Percentiles rank a stretch among this genome's conserved stretches.
These are phyloP conservation scores for Trametes elegans DNA, from an alignment of 768 basidiomycete genomes.

Conservation along the genomic window DNA sequence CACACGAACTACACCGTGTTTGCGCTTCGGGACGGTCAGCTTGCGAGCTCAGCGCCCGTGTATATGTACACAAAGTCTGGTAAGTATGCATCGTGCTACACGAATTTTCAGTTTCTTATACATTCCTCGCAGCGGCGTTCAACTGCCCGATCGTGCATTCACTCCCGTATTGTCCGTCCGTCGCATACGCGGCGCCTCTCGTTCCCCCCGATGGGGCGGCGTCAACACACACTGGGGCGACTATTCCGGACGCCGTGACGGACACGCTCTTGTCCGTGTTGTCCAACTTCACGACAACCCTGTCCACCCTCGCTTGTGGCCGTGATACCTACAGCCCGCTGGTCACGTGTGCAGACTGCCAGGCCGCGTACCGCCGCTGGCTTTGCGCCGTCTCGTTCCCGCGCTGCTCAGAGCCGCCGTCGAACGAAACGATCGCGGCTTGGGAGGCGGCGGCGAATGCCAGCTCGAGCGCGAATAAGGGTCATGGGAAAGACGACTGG, in stretches of 20 bases:
- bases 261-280: constrained; percentile 55
- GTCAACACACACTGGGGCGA: constrained; percentile 46
- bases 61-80: constrained; percentile 77
- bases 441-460: constrained; percentile 20
- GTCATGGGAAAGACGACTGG: no score
- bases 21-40: constrained; percentile 49
- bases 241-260: constrained; percentile 49
- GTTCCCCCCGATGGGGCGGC: constrained; percentile 44
- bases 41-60: constrained; percentile 61
- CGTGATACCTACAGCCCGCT: constrained; percentile 78
- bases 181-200: constrained; percentile 69
- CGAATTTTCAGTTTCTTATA: no score
- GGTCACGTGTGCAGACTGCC: constrained; percentile 74
- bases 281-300: constrained; percentile 70
- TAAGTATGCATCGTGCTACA: no score
- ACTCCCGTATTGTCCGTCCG: constrained; percentile 71
- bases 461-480: no score
- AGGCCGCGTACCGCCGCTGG: constrained; percentile 72
- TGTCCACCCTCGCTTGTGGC: constrained; percentile 76
- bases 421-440: constrained; percentile 29
- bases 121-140: no score
- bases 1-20: constrained; percentile 81
- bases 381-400: constrained; percentile 72
- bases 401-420: constrained; percentile 60
- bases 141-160: constrained; percentile 67